A percentile compares a stretch with the other conserved stretches of the same genome.
Evolutionary conservation across 371 early-diverging fungal species (phyloP).

Genomic region (Blakeslea trispora): DNA sequence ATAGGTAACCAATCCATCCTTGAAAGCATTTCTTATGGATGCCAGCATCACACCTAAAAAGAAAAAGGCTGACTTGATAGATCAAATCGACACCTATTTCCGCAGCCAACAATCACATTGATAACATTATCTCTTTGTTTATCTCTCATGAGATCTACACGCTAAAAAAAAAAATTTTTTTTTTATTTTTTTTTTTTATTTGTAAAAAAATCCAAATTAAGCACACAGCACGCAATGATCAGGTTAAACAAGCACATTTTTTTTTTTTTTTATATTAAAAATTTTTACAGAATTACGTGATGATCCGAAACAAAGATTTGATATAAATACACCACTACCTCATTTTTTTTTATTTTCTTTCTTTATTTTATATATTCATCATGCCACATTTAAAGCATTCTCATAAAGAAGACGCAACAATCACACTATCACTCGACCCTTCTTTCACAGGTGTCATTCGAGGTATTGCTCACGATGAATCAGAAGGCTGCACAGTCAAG

Average conservation of each 20-base stretch:
- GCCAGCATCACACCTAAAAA: conserved; percentile 37
- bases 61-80: conserved; percentile 55
- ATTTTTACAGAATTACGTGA: conserved; percentile 47
- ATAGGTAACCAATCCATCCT: conserved; percentile 44
- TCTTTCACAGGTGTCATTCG: conserved; percentile 48
- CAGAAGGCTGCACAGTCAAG: conserved; percentile 47
- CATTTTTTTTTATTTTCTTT: conserved; percentile 8
- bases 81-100: conserved; percentile 37
- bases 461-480: conserved; percentile 48
- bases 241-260: too few relatives aligned
- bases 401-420: conserved; percentile 43
- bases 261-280: conserved; percentile 59
- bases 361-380: background rate
- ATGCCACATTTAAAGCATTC: conserved; percentile 28
- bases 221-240: conserved; percentile 57
- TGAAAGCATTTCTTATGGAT: conserved; percentile 53
- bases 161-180: background rate
- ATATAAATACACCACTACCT: conserved; percentile 23
- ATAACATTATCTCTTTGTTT: background rate
- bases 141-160: background rate
- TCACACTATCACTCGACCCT: conserved; percentile 37
- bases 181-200: conserved; percentile 2
- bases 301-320: conserved; percentile 11
- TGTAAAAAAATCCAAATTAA: conserved; percentile 31
- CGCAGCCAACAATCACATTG: background rate